phyloP scores from a whole-genome alignment of 2,329 filamentous ascomycete species.

The Arthrocladium fulminans region DNA sequence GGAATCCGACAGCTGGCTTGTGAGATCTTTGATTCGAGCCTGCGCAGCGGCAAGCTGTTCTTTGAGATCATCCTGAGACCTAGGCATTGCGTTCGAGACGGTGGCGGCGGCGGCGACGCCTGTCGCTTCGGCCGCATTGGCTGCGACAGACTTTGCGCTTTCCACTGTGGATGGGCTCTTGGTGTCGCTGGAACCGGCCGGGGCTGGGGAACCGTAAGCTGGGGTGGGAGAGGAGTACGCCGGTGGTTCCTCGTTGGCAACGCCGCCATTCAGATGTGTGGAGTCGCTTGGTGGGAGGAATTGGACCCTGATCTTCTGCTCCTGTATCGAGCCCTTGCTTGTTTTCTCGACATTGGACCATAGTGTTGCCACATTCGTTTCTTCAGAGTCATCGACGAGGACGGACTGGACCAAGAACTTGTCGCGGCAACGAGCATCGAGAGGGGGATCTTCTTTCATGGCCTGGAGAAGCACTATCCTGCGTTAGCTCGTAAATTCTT shows the following conservation, averaged over 20 bases:
- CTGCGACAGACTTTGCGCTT: slow-evolving; percentile 19
- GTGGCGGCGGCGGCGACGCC: slow-evolving; percentile 39
- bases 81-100: slow-evolving; percentile 41
- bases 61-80: slow-evolving; percentile 55
- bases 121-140: slow-evolving; percentile 25
- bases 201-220: slow-evolving; percentile 40
- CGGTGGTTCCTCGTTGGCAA: slow-evolving; percentile 37
- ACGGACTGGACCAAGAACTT: slow-evolving; percentile 97
- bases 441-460: slow-evolving; percentile 88
- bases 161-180: slow-evolving; percentile 19
- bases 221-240: slow-evolving; percentile 51
- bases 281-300: slow-evolving; percentile 59
- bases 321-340: slow-evolving; percentile 69
- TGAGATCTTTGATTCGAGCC: slow-evolving; percentile 60
- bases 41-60: slow-evolving; percentile 67
- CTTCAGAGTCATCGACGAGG: slow-evolving; percentile 70
- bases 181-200: slow-evolving; percentile 33
- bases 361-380: slow-evolving; percentile 72
- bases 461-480: slow-evolving; percentile 79
- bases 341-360: slow-evolving; percentile 66
- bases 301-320: slow-evolving; percentile 89
- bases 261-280: slow-evolving; percentile 26
- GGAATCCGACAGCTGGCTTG: slow-evolving; percentile 54
- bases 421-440: slow-evolving; percentile 84
- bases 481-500: too few relatives aligned